Conservation (phyloP, 2,329 filamentous ascomycete species). For the Fusarium fujikuroi region DNA sequence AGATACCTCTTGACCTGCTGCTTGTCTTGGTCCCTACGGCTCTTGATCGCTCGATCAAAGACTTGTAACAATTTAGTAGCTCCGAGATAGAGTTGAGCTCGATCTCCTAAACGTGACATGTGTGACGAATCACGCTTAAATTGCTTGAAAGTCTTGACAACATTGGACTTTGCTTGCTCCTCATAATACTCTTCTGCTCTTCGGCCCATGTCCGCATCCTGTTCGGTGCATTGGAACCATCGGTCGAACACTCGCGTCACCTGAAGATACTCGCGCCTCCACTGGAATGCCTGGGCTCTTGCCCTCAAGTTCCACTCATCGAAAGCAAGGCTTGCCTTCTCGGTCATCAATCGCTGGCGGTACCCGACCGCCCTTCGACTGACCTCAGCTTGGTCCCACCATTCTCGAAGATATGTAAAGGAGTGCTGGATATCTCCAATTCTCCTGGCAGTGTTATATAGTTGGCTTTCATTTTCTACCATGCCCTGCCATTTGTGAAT, state of each 20-base stretch:
- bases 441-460: conserved; percentile 20
- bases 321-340: conserved; percentile 40
- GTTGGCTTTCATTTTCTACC: conserved; percentile 7
- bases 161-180: conserved; percentile 22
- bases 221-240: conserved; percentile 44
- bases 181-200: conserved; percentile 32
- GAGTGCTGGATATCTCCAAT: conserved; percentile 38
- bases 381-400: conserved; percentile 47
- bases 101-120: conserved; percentile 35
- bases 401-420: conserved; percentile 44
- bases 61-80: conserved; percentile 44
- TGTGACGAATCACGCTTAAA: conserved; percentile 20
- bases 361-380: conserved; percentile 41
- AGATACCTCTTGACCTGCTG: conserved; percentile 47
- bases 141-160: conserved; percentile 23
- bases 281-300: conserved; percentile 49
- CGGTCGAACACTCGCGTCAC: conserved; percentile 42
- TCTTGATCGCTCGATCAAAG: conserved; percentile 42
- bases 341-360: conserved; percentile 28
- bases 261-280: conserved; percentile 48
- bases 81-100: conserved; percentile 48
- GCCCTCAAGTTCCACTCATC: conserved; percentile 49
- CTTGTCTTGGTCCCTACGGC: conserved; percentile 44
- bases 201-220: conserved; percentile 32
- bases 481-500: conserved; percentile 41